Evolutionary conservation across 441 rosid species (phyloP).

Genomic region (Brassica balearica): DNA sequence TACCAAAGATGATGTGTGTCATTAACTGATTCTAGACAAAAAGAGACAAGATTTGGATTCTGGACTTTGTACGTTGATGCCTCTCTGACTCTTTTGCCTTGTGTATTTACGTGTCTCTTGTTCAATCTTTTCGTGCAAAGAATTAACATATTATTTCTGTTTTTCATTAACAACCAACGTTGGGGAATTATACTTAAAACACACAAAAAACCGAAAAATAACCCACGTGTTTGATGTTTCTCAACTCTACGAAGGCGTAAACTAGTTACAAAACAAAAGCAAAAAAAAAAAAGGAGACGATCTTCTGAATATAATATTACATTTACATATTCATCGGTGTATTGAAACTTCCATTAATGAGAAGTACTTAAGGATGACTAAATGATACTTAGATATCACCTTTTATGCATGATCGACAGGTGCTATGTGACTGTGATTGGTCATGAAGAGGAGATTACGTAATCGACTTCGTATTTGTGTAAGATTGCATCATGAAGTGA

Average conservation of each 20-base stretch:
- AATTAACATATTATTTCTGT: slow-evolving; percentile 15
- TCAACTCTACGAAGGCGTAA: neutral
- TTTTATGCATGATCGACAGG: slow-evolving; percentile 18
- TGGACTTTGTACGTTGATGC: slow-evolving; percentile 35
- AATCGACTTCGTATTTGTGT: slow-evolving; percentile 36
- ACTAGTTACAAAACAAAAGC: neutral
- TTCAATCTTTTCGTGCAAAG: slow-evolving; percentile 26
- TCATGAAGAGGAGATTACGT: slow-evolving; percentile 32
- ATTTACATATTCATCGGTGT: neutral
- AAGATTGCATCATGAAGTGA: slow-evolving; percentile 35
- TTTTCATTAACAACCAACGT: slow-evolving; percentile 22
- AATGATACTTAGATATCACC: neutral
- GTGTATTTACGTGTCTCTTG: slow-evolving; percentile 36
- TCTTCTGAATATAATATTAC: neutral
- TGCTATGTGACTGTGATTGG: slow-evolving; percentile 15
- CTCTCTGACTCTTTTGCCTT: slow-evolving; percentile 43
- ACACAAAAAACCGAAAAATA: neutral
- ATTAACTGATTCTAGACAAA: slow-evolving; percentile 34
- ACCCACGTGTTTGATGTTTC: neutral
- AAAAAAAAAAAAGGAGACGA: too few species aligned
- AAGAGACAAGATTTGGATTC: slow-evolving; percentile 37
- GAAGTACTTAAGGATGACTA: neutral
- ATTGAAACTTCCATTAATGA: neutral
- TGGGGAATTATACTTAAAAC: slow-evolving; percentile 15
- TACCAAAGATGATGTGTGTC: slow-evolving; percentile 42